Evolutionary conservation across 495 filamentous ascomycete species (phyloP), one percentile per base, ranked within the genome.

Genomic region (Penicillium nucicola): DNA sequence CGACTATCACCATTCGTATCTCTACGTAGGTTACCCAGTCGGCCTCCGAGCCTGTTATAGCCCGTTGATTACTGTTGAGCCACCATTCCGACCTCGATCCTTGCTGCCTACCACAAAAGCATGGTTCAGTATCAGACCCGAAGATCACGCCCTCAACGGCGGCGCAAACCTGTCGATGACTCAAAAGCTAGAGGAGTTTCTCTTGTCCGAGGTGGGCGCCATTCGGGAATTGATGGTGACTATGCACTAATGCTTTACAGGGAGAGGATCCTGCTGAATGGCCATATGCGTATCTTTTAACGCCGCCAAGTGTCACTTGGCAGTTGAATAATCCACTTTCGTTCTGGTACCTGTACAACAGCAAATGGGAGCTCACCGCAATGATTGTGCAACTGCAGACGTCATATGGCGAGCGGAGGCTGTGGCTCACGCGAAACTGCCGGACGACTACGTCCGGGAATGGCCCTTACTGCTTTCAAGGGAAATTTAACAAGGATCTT

Each of bases 241-340:
- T 15, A 28, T 28, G 19, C 30, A 42, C 39, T 42, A 15, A 42
- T n/a, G n/a, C 15, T 42, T 20, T 28, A 23, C n/a, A 42, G 39
- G 19, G 19, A 42, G 39, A 42, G 20, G 19, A 42, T 15, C 20
- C 39, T 42, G 39, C 39, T 11, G 19, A 42, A 25, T 42, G 19
- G 39, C 39, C 39, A 25, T 42, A 40, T 22, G 14, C 37, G 17
- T 40, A 40, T 2, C 37, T 40, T 19, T 12, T 40, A 17, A 22
- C 37, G 22, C 37, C 37, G 17, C 37, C 42, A 14, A 17, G 42
- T 45, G 42, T 33, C 17, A 45, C 42, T 33, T 45, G 42, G 42
- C 42, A 45, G 19, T 20, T 45, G 42, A 45, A 45, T 45, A 45
- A 45, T 20, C 42, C 42, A 14, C 42, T 45, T 34, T 57, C 55